Evolutionary conservation across 805 yeast genomes (phyloP).

Genomic region (Candida hungchunana): DNA sequence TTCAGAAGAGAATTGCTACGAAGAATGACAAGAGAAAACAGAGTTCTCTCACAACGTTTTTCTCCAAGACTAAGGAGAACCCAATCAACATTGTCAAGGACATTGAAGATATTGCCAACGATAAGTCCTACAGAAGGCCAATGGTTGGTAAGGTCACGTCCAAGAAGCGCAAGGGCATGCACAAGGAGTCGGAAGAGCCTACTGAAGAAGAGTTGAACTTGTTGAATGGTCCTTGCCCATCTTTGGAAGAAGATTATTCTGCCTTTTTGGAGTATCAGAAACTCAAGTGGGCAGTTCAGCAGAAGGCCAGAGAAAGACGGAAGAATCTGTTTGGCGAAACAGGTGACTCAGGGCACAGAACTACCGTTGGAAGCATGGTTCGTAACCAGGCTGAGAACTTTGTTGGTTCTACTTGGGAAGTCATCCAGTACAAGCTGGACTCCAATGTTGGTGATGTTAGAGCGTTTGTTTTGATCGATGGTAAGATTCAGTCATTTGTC

Average conservation of each 20-base stretch:
- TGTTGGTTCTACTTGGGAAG: constrained; percentile 80
- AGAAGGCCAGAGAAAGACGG: constrained; percentile 68
- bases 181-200: constrained; percentile 28
- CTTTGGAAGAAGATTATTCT: constrained; percentile 60
- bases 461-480: constrained; percentile 65
- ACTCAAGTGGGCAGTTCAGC: constrained; percentile 80
- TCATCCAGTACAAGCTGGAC: constrained; percentile 63
- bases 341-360: constrained; percentile 47
- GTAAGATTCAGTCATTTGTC: constrained; percentile 66
- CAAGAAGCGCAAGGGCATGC: constrained; percentile 31
- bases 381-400: constrained; percentile 75
- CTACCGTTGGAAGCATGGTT: constrained; percentile 64
- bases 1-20: constrained; percentile 55
- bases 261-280: constrained; percentile 74
- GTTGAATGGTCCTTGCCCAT: constrained; percentile 55
- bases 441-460: constrained; percentile 69
- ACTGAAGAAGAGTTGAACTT: constrained; percentile 49
- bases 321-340: constrained; percentile 72
- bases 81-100: constrained; percentile 48
- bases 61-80: constrained; percentile 41
- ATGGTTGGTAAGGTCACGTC: constrained; percentile 35
- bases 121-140: constrained; percentile 24
- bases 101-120: constrained; percentile 67
- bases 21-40: constrained; percentile 72
- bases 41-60: constrained; percentile 55